phyloP scores from a whole-genome alignment of 805 yeast species.

The Teunomyces gatunensis region DNA sequence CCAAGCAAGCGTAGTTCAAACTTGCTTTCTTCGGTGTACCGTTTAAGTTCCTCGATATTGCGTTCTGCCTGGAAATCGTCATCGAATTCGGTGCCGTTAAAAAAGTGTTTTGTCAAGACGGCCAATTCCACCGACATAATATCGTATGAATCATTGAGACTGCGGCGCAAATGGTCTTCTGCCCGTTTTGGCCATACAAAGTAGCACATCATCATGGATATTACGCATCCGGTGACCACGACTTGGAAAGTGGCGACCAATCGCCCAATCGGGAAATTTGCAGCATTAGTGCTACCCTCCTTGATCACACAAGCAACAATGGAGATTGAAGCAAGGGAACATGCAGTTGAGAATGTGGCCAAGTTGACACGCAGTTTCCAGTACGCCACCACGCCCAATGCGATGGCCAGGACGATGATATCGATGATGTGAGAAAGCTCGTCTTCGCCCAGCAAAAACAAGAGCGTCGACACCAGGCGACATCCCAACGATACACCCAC shows the following conservation, averaged over 20 bases:
- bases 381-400: constrained; percentile 66
- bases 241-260: constrained; percentile 54
- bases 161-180: constrained; percentile 38
- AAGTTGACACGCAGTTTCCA: constrained; percentile 65
- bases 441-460: constrained; percentile 45
- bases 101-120: constrained; percentile 47
- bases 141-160: constrained; percentile 51
- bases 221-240: constrained; percentile 57
- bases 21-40: constrained; percentile 53
- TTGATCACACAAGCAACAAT: constrained; percentile 68
- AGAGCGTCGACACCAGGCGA: constrained; percentile 48
- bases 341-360: constrained; percentile 65
- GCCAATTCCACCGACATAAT: constrained; percentile 50
- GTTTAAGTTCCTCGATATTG: constrained; percentile 37
- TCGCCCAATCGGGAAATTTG: constrained; percentile 53
- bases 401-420: constrained; percentile 49
- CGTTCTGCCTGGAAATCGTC: constrained; percentile 39
- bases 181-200: constrained; percentile 66
- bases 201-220: constrained; percentile 61
- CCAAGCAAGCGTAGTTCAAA: constrained; percentile 60
- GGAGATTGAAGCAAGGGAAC: constrained; percentile 71
- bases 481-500: constrained; percentile 51
- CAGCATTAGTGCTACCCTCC: constrained; percentile 66
- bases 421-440: constrained; percentile 53
- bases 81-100: constrained; percentile 44